Conservation (phyloP, 257 asterid genomes). For the Orobanche coerulescens region DNA sequence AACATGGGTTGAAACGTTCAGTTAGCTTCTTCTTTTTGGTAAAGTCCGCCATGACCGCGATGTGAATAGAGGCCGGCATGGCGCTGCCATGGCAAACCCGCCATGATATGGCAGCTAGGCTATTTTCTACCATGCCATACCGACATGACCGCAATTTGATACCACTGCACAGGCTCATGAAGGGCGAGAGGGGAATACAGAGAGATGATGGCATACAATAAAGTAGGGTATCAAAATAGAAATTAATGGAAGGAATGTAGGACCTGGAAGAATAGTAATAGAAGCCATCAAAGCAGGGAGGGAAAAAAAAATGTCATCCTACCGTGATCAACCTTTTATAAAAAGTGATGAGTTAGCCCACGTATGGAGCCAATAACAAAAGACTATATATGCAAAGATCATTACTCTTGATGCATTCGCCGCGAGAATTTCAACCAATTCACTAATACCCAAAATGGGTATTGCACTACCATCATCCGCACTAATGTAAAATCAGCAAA, state of each 20-base stretch:
- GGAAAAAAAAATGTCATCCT: not conserved
- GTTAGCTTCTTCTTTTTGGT: too few relatives aligned
- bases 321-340: not conserved
- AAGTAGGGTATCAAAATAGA: not conserved
- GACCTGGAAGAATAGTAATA: not conserved
- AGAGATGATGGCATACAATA: not conserved
- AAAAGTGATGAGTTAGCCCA: not conserved
- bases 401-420: not conserved
- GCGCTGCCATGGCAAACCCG: too few relatives aligned
- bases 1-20: too few relatives aligned
- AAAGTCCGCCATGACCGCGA: too few relatives aligned
- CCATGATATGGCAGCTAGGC: too few relatives aligned
- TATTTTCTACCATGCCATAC: too few relatives aligned
- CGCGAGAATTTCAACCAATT: not conserved
- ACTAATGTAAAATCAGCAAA: conserved; percentile 4
- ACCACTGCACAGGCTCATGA: too few relatives aligned
- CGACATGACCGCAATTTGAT: too few relatives aligned
- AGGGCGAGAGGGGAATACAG: too few relatives aligned
- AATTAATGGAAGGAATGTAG: not conserved
- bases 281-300: not conserved
- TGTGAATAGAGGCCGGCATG: too few relatives aligned
- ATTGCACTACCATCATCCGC: not conserved
- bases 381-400: not conserved
- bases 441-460: not conserved
- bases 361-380: not conserved